phyloP scores from a whole-genome alignment of 148 eudicot species.

The Heliamphora exappendiculata region DNA sequence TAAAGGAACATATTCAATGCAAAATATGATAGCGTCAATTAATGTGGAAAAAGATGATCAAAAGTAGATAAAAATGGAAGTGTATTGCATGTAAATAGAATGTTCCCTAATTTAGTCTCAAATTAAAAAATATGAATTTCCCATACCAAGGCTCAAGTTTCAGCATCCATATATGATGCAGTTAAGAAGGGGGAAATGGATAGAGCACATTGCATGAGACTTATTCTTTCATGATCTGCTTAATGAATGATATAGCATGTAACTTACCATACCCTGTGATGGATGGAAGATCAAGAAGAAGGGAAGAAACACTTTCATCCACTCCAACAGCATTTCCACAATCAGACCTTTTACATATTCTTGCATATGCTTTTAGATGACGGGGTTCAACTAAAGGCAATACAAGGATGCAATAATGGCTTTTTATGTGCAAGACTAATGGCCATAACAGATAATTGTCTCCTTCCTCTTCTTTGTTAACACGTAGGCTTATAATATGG shows the following conservation, averaged over 20 bases:
- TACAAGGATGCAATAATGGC: conserved; percentile 58
- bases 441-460: conserved; percentile 70
- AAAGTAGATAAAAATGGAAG: not conserved
- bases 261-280: conserved; percentile 99
- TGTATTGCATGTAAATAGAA: not conserved
- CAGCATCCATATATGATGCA: not conserved
- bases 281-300: conserved; percentile 83
- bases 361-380: conserved; percentile 66
- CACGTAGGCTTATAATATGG: conserved; percentile 65
- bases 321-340: conserved; percentile 79
- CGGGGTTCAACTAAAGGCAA: conserved; percentile 85
- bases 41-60: not conserved
- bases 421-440: conserved; percentile 65
- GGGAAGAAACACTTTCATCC: conserved; percentile 78
- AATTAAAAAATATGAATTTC: not conserved
- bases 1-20: no score
- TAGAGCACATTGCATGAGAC: not conserved
- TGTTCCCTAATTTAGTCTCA: not conserved
- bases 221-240: not conserved
- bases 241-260: conserved; percentile 4
- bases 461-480: conserved; percentile 45
- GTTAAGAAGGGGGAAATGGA: not conserved
- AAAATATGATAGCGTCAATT: no score
- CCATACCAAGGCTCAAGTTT: not conserved
- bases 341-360: conserved; percentile 52